phyloP scores from a whole-genome alignment of 106 monocot genomes.

The Iris macrosiphon region DNA sequence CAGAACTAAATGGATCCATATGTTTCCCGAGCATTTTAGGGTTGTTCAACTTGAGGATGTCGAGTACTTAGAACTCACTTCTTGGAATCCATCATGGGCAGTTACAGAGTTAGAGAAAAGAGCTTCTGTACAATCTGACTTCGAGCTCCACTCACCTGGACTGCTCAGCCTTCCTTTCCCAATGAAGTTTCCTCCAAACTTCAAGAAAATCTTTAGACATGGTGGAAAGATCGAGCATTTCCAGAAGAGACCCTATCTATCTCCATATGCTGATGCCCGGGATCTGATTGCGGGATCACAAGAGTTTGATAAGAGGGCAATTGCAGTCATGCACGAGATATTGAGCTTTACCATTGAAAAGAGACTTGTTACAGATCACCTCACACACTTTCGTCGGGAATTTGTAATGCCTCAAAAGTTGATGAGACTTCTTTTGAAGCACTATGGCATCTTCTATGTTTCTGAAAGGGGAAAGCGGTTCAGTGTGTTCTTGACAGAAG shows the following conservation, averaged over 20 bases:
- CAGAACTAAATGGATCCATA: slow-evolving; percentile 57
- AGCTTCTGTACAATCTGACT: neutral
- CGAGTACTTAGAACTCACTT: slow-evolving; percentile 64
- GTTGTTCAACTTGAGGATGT: slow-evolving; percentile 42
- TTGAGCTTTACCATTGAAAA: slow-evolving; percentile 90
- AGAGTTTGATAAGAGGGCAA: slow-evolving; percentile 88
- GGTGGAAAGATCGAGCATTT: slow-evolving; percentile 70
- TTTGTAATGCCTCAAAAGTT: slow-evolving; percentile 93
- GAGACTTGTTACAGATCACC: slow-evolving; percentile 80
- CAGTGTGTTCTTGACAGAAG: slow-evolving; percentile 74
- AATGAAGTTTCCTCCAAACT: slow-evolving; percentile 80
- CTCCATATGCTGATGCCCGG: slow-evolving; percentile 68
- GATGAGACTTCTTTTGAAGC: slow-evolving; percentile 90
- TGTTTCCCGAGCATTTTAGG: slow-evolving; percentile 68
- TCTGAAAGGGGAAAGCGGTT: slow-evolving; percentile 87
- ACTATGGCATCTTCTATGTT: slow-evolving; percentile 86
- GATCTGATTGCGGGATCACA: slow-evolving; percentile 55
- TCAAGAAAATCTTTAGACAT: slow-evolving; percentile 46
- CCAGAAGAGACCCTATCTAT: slow-evolving; percentile 60
- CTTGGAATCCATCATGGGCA: slow-evolving; percentile 78
- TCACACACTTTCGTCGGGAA: slow-evolving; percentile 80
- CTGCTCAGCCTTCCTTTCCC: slow-evolving; percentile 70
- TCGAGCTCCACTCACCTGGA: slow-evolving; percentile 24
- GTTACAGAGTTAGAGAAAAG: slow-evolving; percentile 83
- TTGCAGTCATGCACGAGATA: slow-evolving; percentile 86